These are phyloP conservation scores for Gaeumannomyces tritici DNA, from an alignment of 2,329 filamentous ascomycete species.

Conservation along the genomic window DNA sequence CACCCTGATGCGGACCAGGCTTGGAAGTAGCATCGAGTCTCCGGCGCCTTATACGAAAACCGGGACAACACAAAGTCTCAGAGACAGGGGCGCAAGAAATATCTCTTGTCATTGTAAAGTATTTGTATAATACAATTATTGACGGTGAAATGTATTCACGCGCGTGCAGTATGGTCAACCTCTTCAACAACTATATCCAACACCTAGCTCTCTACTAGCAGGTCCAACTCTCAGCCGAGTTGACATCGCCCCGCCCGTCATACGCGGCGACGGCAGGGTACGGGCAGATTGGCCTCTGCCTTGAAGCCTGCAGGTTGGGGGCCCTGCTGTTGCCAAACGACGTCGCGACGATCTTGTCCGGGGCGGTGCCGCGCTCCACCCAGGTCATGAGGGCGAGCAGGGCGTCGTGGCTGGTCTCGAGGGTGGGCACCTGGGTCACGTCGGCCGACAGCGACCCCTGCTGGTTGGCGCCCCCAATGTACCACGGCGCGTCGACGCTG, in stretches of 20 bases:
- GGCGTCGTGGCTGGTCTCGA: conserved; percentile 24
- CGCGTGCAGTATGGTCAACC: too few relatives aligned
- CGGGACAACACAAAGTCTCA: too few relatives aligned
- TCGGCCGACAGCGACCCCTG: conserved; percentile 16
- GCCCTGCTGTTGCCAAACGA: conserved; percentile 10
- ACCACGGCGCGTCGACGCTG: conserved; percentile 28
- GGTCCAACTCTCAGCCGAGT: conserved; percentile 17
- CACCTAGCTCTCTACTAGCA: conserved; percentile 12
- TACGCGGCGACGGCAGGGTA: conserved; percentile 20
- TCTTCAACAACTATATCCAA: neutral
- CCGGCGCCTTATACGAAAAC: too few relatives aligned
- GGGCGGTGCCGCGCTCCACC: conserved; percentile 22
- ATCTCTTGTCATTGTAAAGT: neutral
- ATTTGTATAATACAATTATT: neutral
- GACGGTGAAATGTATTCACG: too few relatives aligned
- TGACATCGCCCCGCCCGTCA: conserved; percentile 17
- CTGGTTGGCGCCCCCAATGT: conserved; percentile 23
- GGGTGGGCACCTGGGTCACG: conserved; percentile 13
- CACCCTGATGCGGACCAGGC: conserved; percentile 23
- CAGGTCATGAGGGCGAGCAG: conserved; percentile 27
- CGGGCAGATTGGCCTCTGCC: conserved; percentile 30
- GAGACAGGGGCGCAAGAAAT: neutral
- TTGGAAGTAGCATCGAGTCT: neutral
- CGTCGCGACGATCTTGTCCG: conserved; percentile 15
- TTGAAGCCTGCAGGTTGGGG: conserved; percentile 9